Evolutionary conservation across 1,284 basidiomycete species (phyloP).

Genomic region (Ganoderma resinaceum): DNA sequence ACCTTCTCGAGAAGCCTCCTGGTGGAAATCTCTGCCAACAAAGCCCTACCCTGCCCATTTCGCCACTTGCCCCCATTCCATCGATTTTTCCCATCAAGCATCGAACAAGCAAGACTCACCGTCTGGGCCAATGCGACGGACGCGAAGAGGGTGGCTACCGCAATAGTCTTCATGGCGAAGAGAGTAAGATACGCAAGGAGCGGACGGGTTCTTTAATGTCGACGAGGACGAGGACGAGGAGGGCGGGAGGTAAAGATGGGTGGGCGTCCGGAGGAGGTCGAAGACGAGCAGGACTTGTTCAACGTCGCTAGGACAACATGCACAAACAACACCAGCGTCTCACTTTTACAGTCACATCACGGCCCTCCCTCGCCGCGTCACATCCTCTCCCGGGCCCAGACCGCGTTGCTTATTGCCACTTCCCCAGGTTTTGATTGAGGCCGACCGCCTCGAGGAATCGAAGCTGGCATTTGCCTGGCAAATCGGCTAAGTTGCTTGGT

Average conservation of each 20-base stretch:
- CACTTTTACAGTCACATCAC: slow-evolving; percentile 4
- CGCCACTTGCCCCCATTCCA: background rate
- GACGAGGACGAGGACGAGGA: slow-evolving; percentile 48
- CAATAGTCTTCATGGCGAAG: slow-evolving; percentile 57
- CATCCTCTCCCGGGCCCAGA: background rate
- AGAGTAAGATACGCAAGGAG: slow-evolving; percentile 50
- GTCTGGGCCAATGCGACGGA: slow-evolving; percentile 55
- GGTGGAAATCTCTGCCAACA: background rate
- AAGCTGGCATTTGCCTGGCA: background rate
- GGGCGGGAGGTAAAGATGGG: slow-evolving; percentile 19
- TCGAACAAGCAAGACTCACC: slow-evolving; percentile 32
- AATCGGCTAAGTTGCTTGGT: no score
- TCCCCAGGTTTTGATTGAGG: background rate
- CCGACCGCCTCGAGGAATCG: background rate
- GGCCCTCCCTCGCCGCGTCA: background rate
- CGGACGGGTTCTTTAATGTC: slow-evolving; percentile 55
- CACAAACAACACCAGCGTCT: slow-evolving; percentile 29
- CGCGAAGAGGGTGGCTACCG: slow-evolving; percentile 53
- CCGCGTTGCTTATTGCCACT: background rate
- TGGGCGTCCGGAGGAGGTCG: slow-evolving; percentile 24
- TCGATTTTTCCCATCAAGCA: background rate
- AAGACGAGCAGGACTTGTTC: slow-evolving; percentile 21
- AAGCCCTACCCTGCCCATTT: background rate
- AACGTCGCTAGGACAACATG: slow-evolving; percentile 36
- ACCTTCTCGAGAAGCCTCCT: background rate